Percentiles rank a stretch among this genome's conserved stretches.
phyloP scores from a whole-genome alignment of 177 flowering plant species.

The Vitis hybrid region DNA sequence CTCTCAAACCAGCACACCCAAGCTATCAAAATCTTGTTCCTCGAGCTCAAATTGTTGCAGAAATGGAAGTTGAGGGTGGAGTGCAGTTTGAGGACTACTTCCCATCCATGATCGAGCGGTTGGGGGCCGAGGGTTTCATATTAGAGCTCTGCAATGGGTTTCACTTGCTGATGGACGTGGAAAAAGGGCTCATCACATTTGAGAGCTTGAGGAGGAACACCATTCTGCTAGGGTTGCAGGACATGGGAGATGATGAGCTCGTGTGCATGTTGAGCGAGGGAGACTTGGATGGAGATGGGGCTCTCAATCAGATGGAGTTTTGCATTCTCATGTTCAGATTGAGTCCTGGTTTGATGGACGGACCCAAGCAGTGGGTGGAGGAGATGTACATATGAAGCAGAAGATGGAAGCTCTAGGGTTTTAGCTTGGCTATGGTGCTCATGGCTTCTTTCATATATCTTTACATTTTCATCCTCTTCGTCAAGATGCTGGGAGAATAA shows the following conservation, averaged over 20 bases:
- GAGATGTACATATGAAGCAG: not conserved
- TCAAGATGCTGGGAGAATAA: no score
- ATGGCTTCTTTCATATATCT: no score
- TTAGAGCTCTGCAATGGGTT: constrained; percentile 21
- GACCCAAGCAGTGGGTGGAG: constrained; percentile 11
- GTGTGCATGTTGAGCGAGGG: constrained; percentile 24
- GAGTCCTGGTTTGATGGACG: constrained; percentile 22
- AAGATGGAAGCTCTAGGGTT: no score
- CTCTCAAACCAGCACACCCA: not conserved
- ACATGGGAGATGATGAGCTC: constrained; percentile 19
- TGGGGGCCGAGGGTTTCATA: constrained; percentile 19
- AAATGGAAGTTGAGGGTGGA: not conserved
- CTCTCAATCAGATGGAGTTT: constrained; percentile 22
- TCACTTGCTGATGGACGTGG: constrained; percentile 15
- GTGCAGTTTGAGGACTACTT: constrained; percentile 21
- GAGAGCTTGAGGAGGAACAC: constrained; percentile 24
- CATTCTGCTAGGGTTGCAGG: constrained; percentile 14
- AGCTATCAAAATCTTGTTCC: not conserved
- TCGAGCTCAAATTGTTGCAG: not conserved
- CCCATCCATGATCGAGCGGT: constrained; percentile 14
- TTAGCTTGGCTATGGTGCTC: no score
- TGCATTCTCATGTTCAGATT: constrained; percentile 26
- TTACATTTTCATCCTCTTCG: no score
- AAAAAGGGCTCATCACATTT: constrained; percentile 21
- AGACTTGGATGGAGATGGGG: constrained; percentile 26